Conservation (phyloP, 352 stramenopile species). For the Saprolegnia parasitica region DNA sequence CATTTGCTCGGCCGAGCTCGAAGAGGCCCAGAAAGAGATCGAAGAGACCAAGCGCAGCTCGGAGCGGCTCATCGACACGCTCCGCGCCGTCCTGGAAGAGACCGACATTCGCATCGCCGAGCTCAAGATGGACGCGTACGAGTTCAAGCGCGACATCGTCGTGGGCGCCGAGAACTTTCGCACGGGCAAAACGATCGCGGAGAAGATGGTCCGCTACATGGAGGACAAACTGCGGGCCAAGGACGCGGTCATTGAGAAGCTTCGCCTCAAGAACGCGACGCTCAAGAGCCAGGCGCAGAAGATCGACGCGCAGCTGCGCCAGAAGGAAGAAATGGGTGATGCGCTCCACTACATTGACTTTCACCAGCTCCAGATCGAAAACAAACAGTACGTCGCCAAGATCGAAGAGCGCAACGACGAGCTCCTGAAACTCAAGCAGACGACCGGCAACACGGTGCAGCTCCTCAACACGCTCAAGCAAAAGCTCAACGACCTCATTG, state of each 20-base stretch:
- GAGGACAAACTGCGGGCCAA: conserved; percentile 92
- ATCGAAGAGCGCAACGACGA: conserved; percentile 94
- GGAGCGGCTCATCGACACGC: conserved; percentile 91
- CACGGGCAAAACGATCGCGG: conserved; percentile 89
- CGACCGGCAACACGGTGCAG: conserved; percentile 85
- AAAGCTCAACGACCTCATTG: conserved; percentile 77
- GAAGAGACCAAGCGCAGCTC: conserved; percentile 87
- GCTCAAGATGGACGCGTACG: conserved; percentile 94
- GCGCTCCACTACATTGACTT: conserved; percentile 96
- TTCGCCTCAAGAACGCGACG: conserved; percentile 91
- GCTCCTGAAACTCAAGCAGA: conserved; percentile 88
- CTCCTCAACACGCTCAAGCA: conserved; percentile 90
- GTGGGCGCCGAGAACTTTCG: conserved; percentile 91
- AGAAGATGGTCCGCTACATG: conserved; percentile 94
- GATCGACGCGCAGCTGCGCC: conserved; percentile 84
- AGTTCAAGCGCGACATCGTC: conserved; percentile 95
- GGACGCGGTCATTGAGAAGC: conserved; percentile 90
- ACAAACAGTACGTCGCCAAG: conserved; percentile 94
- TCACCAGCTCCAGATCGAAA: conserved; percentile 94
- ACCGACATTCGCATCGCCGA: conserved; percentile 92
- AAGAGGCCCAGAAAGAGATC: conserved; percentile 82
- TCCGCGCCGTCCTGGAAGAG: conserved; percentile 89
- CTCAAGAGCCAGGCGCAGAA: conserved; percentile 91
- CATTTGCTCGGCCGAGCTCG: conserved; percentile 82
- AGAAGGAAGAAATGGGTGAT: conserved; percentile 95